Evolutionary conservation across 2,329 filamentous ascomycete genomes (phyloP).

Genomic region (Apiospora rasikravindrae): DNA sequence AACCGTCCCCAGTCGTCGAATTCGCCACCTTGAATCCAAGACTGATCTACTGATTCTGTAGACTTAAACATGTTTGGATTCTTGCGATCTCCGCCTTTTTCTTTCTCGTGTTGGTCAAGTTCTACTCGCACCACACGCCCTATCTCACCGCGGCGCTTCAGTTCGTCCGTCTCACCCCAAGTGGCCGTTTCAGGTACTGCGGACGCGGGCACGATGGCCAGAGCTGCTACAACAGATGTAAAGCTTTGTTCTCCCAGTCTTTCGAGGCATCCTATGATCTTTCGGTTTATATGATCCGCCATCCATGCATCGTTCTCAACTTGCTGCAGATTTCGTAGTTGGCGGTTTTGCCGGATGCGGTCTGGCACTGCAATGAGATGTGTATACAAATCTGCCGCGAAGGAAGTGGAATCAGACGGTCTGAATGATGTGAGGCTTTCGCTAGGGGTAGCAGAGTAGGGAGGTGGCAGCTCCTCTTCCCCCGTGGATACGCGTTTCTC

Average conservation of each 20-base stretch:
- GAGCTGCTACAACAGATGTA: slow-evolving; percentile 44
- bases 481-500: slow-evolving; percentile 22
- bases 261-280: slow-evolving; percentile 48
- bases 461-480: slow-evolving; percentile 26
- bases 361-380: slow-evolving; percentile 44
- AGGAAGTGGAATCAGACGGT: slow-evolving; percentile 25
- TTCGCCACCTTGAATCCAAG: slow-evolving; percentile 29
- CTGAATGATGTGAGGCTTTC: slow-evolving; percentile 4
- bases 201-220: slow-evolving; percentile 51
- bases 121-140: slow-evolving; percentile 31
- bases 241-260: slow-evolving; percentile 42
- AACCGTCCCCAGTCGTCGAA: slow-evolving; percentile 56
- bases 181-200: slow-evolving; percentile 41
- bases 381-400: slow-evolving; percentile 34
- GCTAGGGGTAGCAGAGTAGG: slow-evolving; percentile 30
- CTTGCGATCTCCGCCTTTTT: background rate
- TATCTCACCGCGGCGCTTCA: slow-evolving; percentile 35
- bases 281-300: slow-evolving; percentile 46
- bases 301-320: slow-evolving; percentile 45
- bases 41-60: slow-evolving; percentile 26
- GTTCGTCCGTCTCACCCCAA: slow-evolving; percentile 37
- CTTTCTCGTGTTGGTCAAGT: background rate
- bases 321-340: slow-evolving; percentile 40
- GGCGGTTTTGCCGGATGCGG: slow-evolving; percentile 43
- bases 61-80: slow-evolving; percentile 15